phyloP scores from a whole-genome alignment of 2,329 filamentous ascomycete species.

The Claviceps monticola region DNA sequence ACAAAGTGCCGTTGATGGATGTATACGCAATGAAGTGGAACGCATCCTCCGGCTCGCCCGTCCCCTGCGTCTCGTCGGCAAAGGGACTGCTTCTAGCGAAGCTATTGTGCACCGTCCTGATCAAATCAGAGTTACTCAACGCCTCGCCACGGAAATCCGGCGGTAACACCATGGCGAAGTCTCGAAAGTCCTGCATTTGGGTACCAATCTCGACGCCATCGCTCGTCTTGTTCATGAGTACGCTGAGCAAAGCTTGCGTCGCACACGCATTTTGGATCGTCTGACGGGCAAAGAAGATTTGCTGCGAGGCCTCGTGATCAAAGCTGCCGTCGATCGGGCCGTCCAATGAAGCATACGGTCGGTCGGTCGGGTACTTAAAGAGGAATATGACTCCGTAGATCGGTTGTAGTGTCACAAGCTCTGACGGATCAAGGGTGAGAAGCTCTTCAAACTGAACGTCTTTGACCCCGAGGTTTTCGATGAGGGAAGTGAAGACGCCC shows the following conservation, averaged over 20 bases:
- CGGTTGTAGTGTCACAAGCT: slow-evolving; percentile 56
- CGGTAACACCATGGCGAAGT: slow-evolving; percentile 76
- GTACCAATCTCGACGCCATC: slow-evolving; percentile 56
- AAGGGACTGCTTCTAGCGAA: slow-evolving; percentile 85
- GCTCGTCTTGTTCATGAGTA: slow-evolving; percentile 71
- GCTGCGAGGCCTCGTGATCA: slow-evolving; percentile 59
- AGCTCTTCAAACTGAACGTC: slow-evolving; percentile 96
- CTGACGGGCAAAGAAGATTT: slow-evolving; percentile 87
- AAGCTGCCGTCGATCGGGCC: slow-evolving; percentile 70
- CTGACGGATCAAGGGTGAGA: slow-evolving; percentile 69
- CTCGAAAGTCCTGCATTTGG: slow-evolving; percentile 63
- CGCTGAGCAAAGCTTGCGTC: slow-evolving; percentile 84
- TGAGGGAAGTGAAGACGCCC: slow-evolving; percentile 95
- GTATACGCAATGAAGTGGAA: slow-evolving; percentile 98
- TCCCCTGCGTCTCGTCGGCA: slow-evolving; percentile 66
- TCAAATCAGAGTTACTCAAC: slow-evolving; percentile 49
- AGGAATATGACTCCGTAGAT: slow-evolving; percentile 97
- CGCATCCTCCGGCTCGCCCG: slow-evolving; percentile 66
- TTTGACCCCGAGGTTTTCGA: slow-evolving; percentile 81
- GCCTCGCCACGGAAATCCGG: slow-evolving; percentile 53
- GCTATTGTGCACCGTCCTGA: slow-evolving; percentile 74
- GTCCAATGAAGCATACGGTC: slow-evolving; percentile 41
- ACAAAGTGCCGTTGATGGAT: slow-evolving; percentile 62
- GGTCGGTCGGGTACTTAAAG: slow-evolving; percentile 83
- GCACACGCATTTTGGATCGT: slow-evolving; percentile 98